Percentiles rank a stretch among this genome's conserved stretches.
These are phyloP conservation scores for Wickerhamomyces subpelliculosus DNA, from an alignment of 805 yeast species.

Conservation along the genomic window DNA sequence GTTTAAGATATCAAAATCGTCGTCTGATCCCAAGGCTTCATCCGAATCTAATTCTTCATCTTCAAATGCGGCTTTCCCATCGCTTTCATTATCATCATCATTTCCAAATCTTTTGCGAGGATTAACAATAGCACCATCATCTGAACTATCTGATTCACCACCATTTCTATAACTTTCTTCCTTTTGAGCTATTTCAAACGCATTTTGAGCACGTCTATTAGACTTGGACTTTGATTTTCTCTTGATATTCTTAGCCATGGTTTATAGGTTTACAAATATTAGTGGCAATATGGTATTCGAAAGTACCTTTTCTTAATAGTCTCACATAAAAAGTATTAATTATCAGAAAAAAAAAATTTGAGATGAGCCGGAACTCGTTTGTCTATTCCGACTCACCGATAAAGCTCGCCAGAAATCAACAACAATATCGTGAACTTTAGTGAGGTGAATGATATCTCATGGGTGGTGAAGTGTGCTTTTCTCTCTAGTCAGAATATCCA, in stretches of 20 bases:
- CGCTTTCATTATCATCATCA: conserved; percentile 23
- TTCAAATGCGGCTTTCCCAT: conserved; percentile 34
- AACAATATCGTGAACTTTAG: too few species aligned
- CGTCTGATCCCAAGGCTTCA: conserved; percentile 82
- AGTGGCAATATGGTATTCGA: too few species aligned
- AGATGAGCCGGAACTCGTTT: conserved; percentile 7
- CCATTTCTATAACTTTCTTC: conserved; percentile 28
- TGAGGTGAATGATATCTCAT: too few species aligned
- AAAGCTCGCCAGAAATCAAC: too few species aligned
- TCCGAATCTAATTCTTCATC: conserved; percentile 78
- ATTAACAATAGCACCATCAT: conserved; percentile 32
- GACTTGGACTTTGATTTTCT: conserved; percentile 24
- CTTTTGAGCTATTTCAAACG: conserved; percentile 42
- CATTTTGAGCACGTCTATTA: conserved; percentile 38
- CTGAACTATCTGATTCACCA: conserved; percentile 24
- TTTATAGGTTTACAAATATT: too few species aligned
- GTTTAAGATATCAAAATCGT: conserved; percentile 56
- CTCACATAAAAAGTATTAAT: too few species aligned
- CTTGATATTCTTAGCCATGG: conserved; percentile 16
- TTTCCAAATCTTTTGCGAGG: conserved; percentile 23
- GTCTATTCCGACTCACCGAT: too few species aligned
- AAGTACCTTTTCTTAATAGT: too few species aligned
- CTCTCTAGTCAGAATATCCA: too few species aligned
- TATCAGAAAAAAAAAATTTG: conserved; percentile 2
- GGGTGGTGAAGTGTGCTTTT: too few species aligned